Conservation (phyloP, 1,139 yeast genomes). For the Suhomyces bokatorum region DNA sequence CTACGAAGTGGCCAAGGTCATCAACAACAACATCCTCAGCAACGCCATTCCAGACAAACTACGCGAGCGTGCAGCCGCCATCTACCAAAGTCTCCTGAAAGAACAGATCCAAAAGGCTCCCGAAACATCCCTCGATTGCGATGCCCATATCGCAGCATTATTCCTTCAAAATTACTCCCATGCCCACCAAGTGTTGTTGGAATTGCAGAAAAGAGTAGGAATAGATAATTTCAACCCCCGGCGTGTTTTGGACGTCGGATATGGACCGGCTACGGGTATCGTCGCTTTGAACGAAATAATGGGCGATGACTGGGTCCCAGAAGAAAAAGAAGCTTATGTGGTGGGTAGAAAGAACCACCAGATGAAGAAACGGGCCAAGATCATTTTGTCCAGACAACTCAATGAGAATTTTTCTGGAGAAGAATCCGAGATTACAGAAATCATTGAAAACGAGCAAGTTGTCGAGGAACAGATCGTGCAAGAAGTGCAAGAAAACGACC, state of each 20-base stretch:
- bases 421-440: conserved; percentile 13
- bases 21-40: conserved; percentile 59
- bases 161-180: conserved; percentile 85
- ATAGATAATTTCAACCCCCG: conserved; percentile 57
- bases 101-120: conserved; percentile 56
- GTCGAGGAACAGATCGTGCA: conserved; percentile 15
- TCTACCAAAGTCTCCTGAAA: conserved; percentile 50
- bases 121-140: conserved; percentile 62
- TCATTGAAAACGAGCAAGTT: conserved; percentile 1
- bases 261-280: conserved; percentile 93
- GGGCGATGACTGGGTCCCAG: conserved; percentile 63
- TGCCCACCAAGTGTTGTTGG: conserved; percentile 63
- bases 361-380: conserved; percentile 80
- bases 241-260: conserved; percentile 75
- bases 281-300: conserved; percentile 81
- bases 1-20: conserved; percentile 50
- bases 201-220: conserved; percentile 58
- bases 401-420: conserved; percentile 43
- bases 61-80: conserved; percentile 54
- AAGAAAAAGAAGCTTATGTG: conserved; percentile 67
- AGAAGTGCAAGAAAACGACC: conserved; percentile 16
- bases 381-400: conserved; percentile 68
- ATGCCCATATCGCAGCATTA: conserved; percentile 80
- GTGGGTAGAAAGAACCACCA: conserved; percentile 60
- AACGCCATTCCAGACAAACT: conserved; percentile 55